Base-by-base conservation (phyloP, 2,329 filamentous ascomycete species). In the Fusarium sp. region DNA sequence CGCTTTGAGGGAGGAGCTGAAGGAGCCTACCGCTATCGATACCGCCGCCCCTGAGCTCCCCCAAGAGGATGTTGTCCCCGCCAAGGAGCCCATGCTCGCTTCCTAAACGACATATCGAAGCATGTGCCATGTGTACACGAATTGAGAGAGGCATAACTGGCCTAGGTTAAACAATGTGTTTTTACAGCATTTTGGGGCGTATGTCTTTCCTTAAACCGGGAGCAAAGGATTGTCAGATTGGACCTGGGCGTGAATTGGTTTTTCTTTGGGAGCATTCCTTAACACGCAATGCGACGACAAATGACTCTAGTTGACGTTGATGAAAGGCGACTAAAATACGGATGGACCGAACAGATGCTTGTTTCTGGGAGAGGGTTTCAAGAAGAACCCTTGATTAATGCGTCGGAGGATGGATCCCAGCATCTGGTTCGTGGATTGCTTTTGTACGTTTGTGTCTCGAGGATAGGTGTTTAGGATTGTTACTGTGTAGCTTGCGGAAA, bases 171-270 rank as follows among this genome's bases (percentile, higher is more conserved):
- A 69, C 62, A 67, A 63, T 62, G 63, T 73, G 65, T 67, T 73
- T 73, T 68, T 59, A 76, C 64, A 70, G 74, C 73, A 78, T 76
- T 68, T 74, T 62, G 67, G 70, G 71, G 75, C 74, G 74, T 58
- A 71, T 67, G 65, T 70, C 73, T 67, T 73, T 69, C 60, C 65
- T 68, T 74, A 52, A 67, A 64, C 67, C 60, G 51, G 69, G 62
- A 64, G 61, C 63, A 71, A 72, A 43, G 71, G 67, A 59, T 74
- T 68, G 66, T 74, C 67, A 70, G 65, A 70, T 75, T 74, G 71
- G 65, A 74, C 69, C 68, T 64, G 55, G 71, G 68, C 67, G 63
- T 58, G 74, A 59, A 71, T 63, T 67, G 71, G 71, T 68, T 70
- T 66, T 63, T 37, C 46, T 69, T 66, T 68, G 69, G 66, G 66